phyloP scores from a whole-genome alignment of 2,329 filamentous ascomycete genomes.

The Trichothecium roseum region DNA sequence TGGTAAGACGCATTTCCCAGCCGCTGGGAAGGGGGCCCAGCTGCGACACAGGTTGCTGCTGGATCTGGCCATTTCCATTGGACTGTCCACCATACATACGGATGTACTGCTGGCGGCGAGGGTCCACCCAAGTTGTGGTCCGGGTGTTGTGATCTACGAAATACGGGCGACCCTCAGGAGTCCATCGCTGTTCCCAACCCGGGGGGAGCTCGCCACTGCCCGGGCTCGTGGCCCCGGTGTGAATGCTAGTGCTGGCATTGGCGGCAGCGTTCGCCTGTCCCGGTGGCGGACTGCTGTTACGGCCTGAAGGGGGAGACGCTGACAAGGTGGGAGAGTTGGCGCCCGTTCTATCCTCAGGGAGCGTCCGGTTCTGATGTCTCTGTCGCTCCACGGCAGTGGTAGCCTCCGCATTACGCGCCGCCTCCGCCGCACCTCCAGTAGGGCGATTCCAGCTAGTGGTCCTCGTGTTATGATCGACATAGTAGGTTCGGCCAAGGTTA shows the following conservation, averaged over 20 bases:
- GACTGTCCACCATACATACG: conserved; percentile 91
- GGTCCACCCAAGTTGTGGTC: conserved; percentile 97
- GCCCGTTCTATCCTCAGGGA: conserved; percentile 91
- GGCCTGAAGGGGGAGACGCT: conserved; percentile 30
- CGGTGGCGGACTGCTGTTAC: conserved; percentile 14
- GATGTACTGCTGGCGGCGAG: conserved; percentile 93
- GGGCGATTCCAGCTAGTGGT: conserved; percentile 95
- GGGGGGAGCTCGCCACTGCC: conserved; percentile 91
- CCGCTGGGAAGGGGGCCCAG: conserved; percentile 90
- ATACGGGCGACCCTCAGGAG: conserved; percentile 87
- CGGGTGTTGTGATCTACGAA: conserved; percentile 98
- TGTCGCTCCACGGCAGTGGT: conserved; percentile 89
- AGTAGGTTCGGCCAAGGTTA: conserved; percentile 90
- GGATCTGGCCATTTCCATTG: conserved; percentile 75
- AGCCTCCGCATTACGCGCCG: conserved; percentile 68
- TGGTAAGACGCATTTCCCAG: conserved; percentile 99
- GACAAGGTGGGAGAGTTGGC: conserved; percentile 76
- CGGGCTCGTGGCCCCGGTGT: conserved; percentile 83
- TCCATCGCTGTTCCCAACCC: conserved; percentile 93
- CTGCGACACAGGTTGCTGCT: conserved; percentile 96
- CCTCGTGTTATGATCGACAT: conserved; percentile 94
- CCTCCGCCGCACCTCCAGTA: conserved; percentile 63
- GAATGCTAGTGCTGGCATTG: conserved; percentile 60
- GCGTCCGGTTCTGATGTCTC: conserved; percentile 87
- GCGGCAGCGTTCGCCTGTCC: conserved; percentile 19